Evolutionary conservation across 179 eudicot species (phyloP).

Genomic region (Heliamphora pulchella): DNA sequence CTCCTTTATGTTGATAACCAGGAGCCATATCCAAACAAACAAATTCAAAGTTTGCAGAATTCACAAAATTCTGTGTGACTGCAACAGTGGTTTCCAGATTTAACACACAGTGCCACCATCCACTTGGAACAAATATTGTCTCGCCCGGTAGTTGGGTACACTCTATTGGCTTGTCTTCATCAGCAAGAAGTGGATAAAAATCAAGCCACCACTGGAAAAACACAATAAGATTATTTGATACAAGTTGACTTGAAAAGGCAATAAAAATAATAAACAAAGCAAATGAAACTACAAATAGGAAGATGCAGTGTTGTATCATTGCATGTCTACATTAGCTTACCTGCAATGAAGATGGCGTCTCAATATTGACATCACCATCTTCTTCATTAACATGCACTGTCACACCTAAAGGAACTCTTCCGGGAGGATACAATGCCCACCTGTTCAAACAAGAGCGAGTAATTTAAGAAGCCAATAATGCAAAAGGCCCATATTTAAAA

Average conservation of each 20-base stretch:
- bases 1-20: slow-evolving; percentile 93
- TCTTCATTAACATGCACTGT: slow-evolving; percentile 95
- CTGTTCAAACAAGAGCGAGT: slow-evolving; percentile 28
- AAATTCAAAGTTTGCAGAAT: slow-evolving; percentile 74
- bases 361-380: slow-evolving; percentile 92
- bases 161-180: slow-evolving; percentile 86
- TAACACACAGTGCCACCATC: slow-evolving; percentile 99
- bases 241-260: slow-evolving; percentile 6
- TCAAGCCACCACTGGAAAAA: slow-evolving; percentile 96
- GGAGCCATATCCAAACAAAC: slow-evolving; percentile 98
- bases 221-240: slow-evolving; percentile 15
- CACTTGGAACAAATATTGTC: slow-evolving; percentile 93
- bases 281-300: neutral
- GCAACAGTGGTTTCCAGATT: slow-evolving; percentile 84
- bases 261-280: neutral
- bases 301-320: slow-evolving; percentile 7
- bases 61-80: slow-evolving; percentile 95
- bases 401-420: slow-evolving; percentile 95
- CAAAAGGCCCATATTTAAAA: neutral
- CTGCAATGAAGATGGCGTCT: slow-evolving; percentile 91
- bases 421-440: slow-evolving; percentile 99
- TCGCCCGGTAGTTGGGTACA: slow-evolving; percentile 97
- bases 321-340: slow-evolving; percentile 25
- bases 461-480: neutral
- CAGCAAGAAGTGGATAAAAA: slow-evolving; percentile 78